Percentiles rank a stretch among this genome's conserved stretches.
Conservation (phyloP, 345 rosid genomes). For the Durio zibethinus region DNA sequence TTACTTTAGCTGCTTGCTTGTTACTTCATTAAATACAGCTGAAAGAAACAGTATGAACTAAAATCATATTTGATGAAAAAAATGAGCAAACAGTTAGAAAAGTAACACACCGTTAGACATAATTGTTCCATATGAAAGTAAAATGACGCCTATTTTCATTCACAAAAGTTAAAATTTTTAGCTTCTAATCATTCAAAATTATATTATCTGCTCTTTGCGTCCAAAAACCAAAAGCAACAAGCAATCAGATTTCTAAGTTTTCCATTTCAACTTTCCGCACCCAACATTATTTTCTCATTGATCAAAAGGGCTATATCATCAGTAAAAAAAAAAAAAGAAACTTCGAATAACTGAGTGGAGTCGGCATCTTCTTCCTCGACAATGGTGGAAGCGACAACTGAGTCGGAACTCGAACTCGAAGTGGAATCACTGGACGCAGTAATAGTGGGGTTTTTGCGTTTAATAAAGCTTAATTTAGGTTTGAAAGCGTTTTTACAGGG, state of each 20-base stretch:
- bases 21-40: background rate
- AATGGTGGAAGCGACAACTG: slow-evolving; percentile 23
- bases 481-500: slow-evolving; percentile 13
- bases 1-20: background rate
- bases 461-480: slow-evolving; percentile 20
- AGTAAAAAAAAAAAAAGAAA: slow-evolving; percentile 6
- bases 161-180: background rate
- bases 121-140: background rate
- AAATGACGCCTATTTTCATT: background rate
- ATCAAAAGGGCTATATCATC: no score
- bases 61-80: background rate
- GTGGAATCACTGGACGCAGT: slow-evolving; percentile 31
- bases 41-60: background rate
- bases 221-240: background rate
- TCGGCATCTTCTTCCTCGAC: slow-evolving; percentile 53
- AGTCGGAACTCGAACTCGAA: slow-evolving; percentile 36
- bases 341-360: slow-evolving; percentile 60
- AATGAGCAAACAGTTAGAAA: background rate
- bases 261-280: background rate
- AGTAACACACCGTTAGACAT: background rate
- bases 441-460: slow-evolving; percentile 15
- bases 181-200: background rate
- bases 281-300: background rate
- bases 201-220: background rate
- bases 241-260: background rate